These are phyloP conservation scores for Lactarius sp. DNA, from an alignment of 768 basidiomycete genomes.

Conservation along the genomic window DNA sequence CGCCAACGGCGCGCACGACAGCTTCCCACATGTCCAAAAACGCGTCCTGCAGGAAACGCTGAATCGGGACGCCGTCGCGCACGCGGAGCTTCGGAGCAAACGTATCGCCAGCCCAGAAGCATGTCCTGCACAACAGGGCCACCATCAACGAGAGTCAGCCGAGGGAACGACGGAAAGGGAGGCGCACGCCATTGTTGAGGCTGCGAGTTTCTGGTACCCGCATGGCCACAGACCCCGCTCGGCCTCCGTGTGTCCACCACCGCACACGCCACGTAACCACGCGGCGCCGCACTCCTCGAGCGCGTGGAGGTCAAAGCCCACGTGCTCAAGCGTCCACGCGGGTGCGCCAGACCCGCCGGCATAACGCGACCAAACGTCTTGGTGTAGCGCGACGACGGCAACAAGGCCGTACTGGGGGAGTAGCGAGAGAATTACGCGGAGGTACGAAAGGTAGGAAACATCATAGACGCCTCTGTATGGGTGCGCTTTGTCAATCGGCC, in stretches of 20 bases:
- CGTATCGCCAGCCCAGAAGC: slow-evolving; percentile 89
- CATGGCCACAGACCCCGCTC: slow-evolving; percentile 90
- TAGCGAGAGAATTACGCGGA: slow-evolving; percentile 61
- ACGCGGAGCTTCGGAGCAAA: slow-evolving; percentile 74
- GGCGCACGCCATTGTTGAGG: slow-evolving; percentile 85
- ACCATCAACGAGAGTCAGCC: not conserved
- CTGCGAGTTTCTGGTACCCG: slow-evolving; percentile 91
- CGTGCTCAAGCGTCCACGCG: slow-evolving; percentile 86
- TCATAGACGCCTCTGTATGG: slow-evolving; percentile 74
- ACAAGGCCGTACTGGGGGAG: slow-evolving; percentile 68
- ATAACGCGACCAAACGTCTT: slow-evolving; percentile 95
- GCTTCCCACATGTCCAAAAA: slow-evolving; percentile 75
- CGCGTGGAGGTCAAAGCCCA: slow-evolving; percentile 77
- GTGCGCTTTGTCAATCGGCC: not conserved
- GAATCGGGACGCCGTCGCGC: slow-evolving; percentile 57
- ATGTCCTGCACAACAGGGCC: slow-evolving; percentile 49
- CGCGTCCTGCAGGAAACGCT: slow-evolving; percentile 75
- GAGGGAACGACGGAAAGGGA: not conserved
- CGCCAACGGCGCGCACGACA: slow-evolving; percentile 63
- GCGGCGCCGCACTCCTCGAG: slow-evolving; percentile 83
- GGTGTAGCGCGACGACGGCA: slow-evolving; percentile 80
- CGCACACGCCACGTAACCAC: slow-evolving; percentile 76
- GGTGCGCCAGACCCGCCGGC: slow-evolving; percentile 95
- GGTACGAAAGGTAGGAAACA: slow-evolving; percentile 72
- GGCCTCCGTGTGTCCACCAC: slow-evolving; percentile 67